These are phyloP conservation scores for Aspergillus taichungensis DNA, from an alignment of 495 filamentous ascomycete species.

Conservation along the genomic window DNA sequence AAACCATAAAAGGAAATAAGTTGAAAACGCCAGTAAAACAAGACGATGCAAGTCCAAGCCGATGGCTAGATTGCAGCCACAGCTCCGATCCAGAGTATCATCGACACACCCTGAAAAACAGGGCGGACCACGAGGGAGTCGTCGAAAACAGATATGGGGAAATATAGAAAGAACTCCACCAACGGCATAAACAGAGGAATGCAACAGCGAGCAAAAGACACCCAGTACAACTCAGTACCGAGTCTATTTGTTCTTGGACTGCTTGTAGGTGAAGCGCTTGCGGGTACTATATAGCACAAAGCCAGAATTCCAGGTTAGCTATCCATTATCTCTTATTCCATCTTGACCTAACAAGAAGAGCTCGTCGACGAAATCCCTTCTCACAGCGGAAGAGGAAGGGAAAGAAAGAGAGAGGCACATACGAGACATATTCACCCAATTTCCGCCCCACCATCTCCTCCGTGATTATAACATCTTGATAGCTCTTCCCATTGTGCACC, in stretches of 20 bases:
- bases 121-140: too few relatives aligned
- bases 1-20: too few relatives aligned
- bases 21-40: too few relatives aligned
- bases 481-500: conserved; percentile 91
- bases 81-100: too few relatives aligned
- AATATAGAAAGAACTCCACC: not conserved
- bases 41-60: too few relatives aligned
- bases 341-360: not conserved
- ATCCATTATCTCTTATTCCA: not conserved
- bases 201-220: conserved; percentile 5
- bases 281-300: conserved; percentile 60
- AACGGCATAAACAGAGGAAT: not conserved
- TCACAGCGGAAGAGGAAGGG: not conserved
- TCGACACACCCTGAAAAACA: too few relatives aligned
- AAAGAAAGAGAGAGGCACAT: conserved; percentile 33
- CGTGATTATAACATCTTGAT: conserved; percentile 78
- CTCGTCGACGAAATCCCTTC: not conserved
- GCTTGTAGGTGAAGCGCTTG: conserved; percentile 74
- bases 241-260: conserved; percentile 64
- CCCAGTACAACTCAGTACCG: not conserved
- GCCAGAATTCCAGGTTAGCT: not conserved
- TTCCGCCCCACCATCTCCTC: conserved; percentile 99
- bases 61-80: too few relatives aligned
- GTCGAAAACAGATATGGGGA: not conserved
- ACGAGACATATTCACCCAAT: conserved; percentile 90